phyloP scores from a whole-genome alignment of 768 basidiomycete species.

The Phanerodontia chrysosporium region DNA sequence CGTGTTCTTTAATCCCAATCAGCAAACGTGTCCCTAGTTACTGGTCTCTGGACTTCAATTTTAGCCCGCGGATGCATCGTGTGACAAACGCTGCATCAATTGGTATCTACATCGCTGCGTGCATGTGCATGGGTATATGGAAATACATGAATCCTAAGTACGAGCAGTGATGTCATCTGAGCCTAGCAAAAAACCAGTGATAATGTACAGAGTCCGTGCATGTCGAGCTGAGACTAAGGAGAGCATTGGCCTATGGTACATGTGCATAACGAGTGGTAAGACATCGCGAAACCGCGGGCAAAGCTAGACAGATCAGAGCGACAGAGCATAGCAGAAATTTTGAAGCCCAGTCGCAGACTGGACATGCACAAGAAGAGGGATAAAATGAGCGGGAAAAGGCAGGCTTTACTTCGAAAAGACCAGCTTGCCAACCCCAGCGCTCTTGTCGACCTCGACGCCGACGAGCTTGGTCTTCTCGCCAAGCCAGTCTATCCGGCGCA shows the following conservation, averaged over 20 bases:
- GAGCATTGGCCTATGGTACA: conserved; percentile 2
- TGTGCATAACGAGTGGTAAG: conserved; percentile 2
- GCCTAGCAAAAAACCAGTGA: background rate
- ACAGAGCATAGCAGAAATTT: background rate
- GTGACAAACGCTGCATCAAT: too few relatives aligned
- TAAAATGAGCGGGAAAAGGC: conserved; percentile 3
- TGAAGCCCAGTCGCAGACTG: background rate
- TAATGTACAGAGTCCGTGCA: conserved; percentile 5
- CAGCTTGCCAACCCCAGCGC: conserved; percentile 40
- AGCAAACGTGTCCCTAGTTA: too few relatives aligned
- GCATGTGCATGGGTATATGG: background rate
- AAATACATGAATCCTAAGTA: background rate
- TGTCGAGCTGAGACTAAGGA: background rate
- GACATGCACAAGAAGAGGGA: too few relatives aligned
- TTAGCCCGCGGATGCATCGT: too few relatives aligned
- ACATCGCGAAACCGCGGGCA: background rate
- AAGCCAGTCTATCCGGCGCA: conserved; percentile 64
- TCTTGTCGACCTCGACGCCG: conserved; percentile 57
- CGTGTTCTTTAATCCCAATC: background rate
- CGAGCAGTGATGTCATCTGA: background rate
- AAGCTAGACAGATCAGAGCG: conserved; percentile 2
- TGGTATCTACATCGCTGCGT: background rate
- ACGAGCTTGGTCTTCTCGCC: conserved; percentile 55
- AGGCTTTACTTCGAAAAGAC: conserved; percentile 39
- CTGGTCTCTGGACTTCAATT: too few relatives aligned